Conservation (phyloP, 768 basidiomycete genomes). For the Russula lepida region DNA sequence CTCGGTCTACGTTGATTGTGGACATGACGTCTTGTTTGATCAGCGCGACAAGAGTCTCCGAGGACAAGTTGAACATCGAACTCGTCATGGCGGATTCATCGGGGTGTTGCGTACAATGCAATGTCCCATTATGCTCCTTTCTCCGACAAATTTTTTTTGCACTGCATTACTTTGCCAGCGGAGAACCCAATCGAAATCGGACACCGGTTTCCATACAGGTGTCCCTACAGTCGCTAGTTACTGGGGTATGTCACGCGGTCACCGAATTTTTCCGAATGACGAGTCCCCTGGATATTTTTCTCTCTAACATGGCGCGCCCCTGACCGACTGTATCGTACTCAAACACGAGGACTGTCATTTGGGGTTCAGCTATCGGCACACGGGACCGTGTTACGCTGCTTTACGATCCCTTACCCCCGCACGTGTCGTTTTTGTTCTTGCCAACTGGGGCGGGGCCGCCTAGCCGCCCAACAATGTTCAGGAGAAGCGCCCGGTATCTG, state of each 20-base stretch:
- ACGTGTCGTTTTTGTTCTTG: background rate
- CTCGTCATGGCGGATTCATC: too few species aligned
- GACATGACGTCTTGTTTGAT: background rate
- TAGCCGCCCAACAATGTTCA: background rate
- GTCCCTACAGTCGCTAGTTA: background rate
- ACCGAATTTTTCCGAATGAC: background rate
- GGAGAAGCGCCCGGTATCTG: background rate
- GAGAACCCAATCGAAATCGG: background rate
- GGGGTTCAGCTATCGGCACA: background rate
- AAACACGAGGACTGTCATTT: background rate
- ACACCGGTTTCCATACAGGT: background rate
- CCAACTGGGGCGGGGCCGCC: background rate
- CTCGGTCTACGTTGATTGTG: background rate
- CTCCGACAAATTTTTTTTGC: background rate
- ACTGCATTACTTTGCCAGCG: background rate
- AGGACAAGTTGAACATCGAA: background rate
- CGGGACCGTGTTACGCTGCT: background rate
- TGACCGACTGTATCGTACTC: background rate
- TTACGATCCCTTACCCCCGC: background rate
- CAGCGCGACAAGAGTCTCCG: background rate
- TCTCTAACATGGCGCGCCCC: background rate
- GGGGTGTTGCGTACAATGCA: too few species aligned
- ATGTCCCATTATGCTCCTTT: too few species aligned
- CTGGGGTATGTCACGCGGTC: background rate
- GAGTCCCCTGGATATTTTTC: background rate